Percentiles rank a stretch among this genome's conserved stretches.
These are phyloP conservation scores for Thuidium tamariscinum DNA, from an alignment of 225 moss, liverwort and hornwort genomes.

Conservation along the genomic window DNA sequence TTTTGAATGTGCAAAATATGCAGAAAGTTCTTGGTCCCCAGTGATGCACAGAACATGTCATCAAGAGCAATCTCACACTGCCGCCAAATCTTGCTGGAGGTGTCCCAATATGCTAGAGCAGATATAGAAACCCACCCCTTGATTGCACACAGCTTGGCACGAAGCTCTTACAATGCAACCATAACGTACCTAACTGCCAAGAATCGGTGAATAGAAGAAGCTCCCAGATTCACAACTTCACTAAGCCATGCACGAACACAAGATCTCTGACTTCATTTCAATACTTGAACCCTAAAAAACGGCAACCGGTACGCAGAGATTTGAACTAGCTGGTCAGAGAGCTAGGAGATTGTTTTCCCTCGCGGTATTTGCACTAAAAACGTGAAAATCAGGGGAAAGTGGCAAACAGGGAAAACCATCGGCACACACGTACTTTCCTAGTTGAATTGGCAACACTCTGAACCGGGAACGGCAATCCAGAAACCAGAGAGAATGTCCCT, in stretches of 20 bases:
- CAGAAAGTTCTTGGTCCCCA: background rate
- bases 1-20: background rate
- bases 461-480: background rate
- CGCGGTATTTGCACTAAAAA: background rate
- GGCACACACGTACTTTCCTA: too few species aligned
- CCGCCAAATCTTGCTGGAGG: background rate
- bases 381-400: background rate
- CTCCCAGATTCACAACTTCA: background rate
- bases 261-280: background rate
- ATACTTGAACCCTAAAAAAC: background rate
- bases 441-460: background rate
- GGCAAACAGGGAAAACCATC: background rate
- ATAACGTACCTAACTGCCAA: background rate
- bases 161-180: slow-evolving; percentile 1
- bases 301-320: background rate
- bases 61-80: background rate
- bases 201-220: background rate
- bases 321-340: background rate
- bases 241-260: background rate
- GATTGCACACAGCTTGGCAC: slow-evolving; percentile 29
- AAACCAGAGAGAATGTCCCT: background rate
- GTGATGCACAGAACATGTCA: background rate
- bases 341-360: background rate
- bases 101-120: background rate
- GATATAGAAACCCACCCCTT: background rate